Conservation (phyloP, 2,329 filamentous ascomycete genomes). For the Pseudogymnoascus sp. region DNA sequence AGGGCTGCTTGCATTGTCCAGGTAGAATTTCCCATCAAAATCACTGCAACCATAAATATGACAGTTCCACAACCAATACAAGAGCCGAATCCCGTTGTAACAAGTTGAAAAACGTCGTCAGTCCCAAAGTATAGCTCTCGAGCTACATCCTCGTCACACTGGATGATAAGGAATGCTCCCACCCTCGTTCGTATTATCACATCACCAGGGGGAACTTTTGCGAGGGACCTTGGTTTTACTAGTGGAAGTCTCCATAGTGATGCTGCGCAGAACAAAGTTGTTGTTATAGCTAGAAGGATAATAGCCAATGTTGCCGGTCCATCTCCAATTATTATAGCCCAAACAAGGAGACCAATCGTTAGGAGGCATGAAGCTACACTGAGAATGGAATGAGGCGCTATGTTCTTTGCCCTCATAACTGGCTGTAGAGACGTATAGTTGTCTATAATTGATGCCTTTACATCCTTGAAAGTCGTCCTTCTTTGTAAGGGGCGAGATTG, state of each 20-base stretch:
- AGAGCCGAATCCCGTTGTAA: slow-evolving; percentile 38
- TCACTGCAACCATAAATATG: slow-evolving; percentile 49
- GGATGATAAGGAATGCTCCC: slow-evolving; percentile 48
- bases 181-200: slow-evolving; percentile 50
- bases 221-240: slow-evolving; percentile 36
- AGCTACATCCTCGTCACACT: slow-evolving; percentile 48
- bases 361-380: slow-evolving; percentile 41
- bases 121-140: slow-evolving; percentile 52
- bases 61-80: slow-evolving; percentile 49
- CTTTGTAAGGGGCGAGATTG: not conserved
- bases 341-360: slow-evolving; percentile 36
- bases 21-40: slow-evolving; percentile 51
- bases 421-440: not conserved
- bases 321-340: slow-evolving; percentile 35
- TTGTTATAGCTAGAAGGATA: slow-evolving; percentile 13
- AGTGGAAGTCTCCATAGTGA: slow-evolving; percentile 42
- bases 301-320: slow-evolving; percentile 43
- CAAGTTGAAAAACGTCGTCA: slow-evolving; percentile 46
- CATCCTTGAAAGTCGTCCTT: not conserved
- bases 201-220: slow-evolving; percentile 37
- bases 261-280: slow-evolving; percentile 29
- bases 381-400: slow-evolving; percentile 28
- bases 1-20: slow-evolving; percentile 50
- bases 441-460: not conserved
- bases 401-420: slow-evolving; percentile 11